Percentiles rank a stretch among this genome's conserved stretches.
These are phyloP conservation scores for Uncinocarpus reesii DNA, from an alignment of 2,329 filamentous ascomycete species.

Conservation along the genomic window DNA sequence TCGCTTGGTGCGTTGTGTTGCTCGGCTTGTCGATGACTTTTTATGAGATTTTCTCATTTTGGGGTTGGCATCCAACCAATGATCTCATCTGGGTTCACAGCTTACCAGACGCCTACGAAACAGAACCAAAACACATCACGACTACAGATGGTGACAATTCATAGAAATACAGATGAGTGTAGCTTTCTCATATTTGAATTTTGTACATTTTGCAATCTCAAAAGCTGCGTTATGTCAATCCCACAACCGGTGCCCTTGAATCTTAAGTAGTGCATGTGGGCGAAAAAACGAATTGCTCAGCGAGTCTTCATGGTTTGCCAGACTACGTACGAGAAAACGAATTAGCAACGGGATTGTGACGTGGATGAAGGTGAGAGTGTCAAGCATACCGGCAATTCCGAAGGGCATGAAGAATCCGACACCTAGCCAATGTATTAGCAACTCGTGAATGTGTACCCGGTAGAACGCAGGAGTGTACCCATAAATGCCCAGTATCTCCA, in stretches of 20 bases:
- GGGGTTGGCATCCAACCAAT: constrained; percentile 16
- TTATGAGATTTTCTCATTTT: constrained; percentile 1
- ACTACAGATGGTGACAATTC: neutral
- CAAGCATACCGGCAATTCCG: constrained; percentile 51
- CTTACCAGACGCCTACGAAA: neutral
- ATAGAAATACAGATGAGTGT: constrained; percentile 8
- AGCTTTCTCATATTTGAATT: constrained; percentile 6
- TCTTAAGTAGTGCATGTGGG: neutral
- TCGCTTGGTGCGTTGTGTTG: neutral
- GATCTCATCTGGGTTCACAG: constrained; percentile 20
- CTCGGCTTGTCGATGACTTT: neutral
- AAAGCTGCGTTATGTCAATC: constrained; percentile 1
- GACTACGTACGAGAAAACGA: constrained; percentile 36
- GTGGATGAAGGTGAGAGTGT: neutral
- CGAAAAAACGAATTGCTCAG: constrained; percentile 22
- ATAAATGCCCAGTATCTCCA: constrained; percentile 75
- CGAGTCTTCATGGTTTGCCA: constrained; percentile 59
- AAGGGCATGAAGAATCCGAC: constrained; percentile 51
- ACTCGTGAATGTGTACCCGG: constrained; percentile 5
- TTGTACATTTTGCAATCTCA: constrained; percentile 14
- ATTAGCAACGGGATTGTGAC: constrained; percentile 17
- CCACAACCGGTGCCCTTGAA: neutral
- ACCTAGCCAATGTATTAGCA: constrained; percentile 40
- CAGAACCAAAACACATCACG: neutral
- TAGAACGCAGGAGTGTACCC: constrained; percentile 39